Evolutionary conservation across 2,329 filamentous ascomycete species (phyloP).

Genomic region (Lachnellula hyalina): DNA sequence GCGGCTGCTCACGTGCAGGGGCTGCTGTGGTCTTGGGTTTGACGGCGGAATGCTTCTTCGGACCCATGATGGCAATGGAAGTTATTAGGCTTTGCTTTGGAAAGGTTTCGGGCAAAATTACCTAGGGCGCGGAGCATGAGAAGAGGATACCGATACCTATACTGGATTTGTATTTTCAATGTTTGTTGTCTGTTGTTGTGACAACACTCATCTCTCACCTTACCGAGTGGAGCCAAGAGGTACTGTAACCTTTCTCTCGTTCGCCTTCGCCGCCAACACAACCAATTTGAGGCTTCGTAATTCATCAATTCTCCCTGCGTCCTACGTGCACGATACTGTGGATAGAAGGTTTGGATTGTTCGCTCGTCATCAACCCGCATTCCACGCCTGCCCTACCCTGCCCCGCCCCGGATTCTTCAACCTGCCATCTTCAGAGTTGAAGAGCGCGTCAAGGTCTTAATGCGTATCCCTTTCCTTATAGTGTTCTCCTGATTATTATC

Average conservation of each 20-base stretch:
- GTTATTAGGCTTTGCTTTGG: neutral
- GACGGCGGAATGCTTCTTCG: slow-evolving; percentile 18
- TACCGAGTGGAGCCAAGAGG: no score
- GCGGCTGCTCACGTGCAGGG: neutral
- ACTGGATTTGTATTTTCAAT: neutral
- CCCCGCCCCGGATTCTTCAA: neutral
- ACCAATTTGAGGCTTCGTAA: no score
- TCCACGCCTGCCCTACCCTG: neutral
- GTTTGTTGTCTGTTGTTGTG: no score
- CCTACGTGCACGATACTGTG: neutral
- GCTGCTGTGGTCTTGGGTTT: slow-evolving; percentile 8
- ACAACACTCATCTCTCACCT: neutral
- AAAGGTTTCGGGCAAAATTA: neutral
- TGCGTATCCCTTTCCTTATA: neutral
- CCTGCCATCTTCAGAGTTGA: slow-evolving; percentile 5
- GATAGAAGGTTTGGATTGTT: neutral
- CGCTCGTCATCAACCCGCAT: neutral
- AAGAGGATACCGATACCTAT: no score
- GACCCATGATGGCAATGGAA: slow-evolving; percentile 9
- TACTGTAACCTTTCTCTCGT: no score
- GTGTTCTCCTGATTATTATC: neutral
- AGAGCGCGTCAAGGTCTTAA: neutral
- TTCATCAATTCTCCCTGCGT: neutral
- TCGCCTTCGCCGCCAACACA: no score
- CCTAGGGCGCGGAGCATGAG: neutral